A percentile compares a stretch with the other conserved stretches of the same genome.
phyloP scores from a whole-genome alignment of 1,284 basidiomycete species.

The Austroboletus rostrupii region DNA sequence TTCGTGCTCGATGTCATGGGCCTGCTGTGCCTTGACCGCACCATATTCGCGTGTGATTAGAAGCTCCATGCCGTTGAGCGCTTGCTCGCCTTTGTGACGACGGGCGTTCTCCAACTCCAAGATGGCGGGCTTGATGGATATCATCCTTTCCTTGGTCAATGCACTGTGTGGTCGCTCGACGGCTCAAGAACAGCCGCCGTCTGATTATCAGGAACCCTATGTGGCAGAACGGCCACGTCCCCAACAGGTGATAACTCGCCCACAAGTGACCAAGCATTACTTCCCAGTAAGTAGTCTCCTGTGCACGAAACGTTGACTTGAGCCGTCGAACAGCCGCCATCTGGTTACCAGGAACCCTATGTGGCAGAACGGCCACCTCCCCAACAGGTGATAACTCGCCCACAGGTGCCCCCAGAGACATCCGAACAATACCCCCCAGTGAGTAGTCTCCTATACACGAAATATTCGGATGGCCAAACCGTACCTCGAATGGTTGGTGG shows the following conservation, averaged over 20 bases:
- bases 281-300: conserved; percentile 15
- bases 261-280: neutral
- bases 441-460: conserved; percentile 6
- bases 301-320: neutral
- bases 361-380: conserved; percentile 8
- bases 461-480: neutral
- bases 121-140: conserved; percentile 26
- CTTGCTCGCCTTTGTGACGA: neutral
- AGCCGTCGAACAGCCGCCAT: conserved; percentile 14
- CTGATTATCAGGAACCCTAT: conserved; percentile 8
- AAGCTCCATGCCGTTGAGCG: neutral
- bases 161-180: conserved; percentile 23
- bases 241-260: conserved; percentile 9
- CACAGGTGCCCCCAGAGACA: too few species aligned
- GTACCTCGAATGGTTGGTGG: neutral
- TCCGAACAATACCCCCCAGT: conserved; percentile 13
- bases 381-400: conserved; percentile 9
- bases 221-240: conserved; percentile 8
- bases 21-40: too few species aligned
- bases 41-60: neutral
- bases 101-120: too few species aligned
- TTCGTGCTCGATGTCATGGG: conserved; percentile 7
- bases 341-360: conserved; percentile 8
- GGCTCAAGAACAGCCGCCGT: conserved; percentile 11
- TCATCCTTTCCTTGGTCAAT: conserved; percentile 23